Evolutionary conservation across 768 basidiomycete species (phyloP).

Genomic region (Suillus bovinus): DNA sequence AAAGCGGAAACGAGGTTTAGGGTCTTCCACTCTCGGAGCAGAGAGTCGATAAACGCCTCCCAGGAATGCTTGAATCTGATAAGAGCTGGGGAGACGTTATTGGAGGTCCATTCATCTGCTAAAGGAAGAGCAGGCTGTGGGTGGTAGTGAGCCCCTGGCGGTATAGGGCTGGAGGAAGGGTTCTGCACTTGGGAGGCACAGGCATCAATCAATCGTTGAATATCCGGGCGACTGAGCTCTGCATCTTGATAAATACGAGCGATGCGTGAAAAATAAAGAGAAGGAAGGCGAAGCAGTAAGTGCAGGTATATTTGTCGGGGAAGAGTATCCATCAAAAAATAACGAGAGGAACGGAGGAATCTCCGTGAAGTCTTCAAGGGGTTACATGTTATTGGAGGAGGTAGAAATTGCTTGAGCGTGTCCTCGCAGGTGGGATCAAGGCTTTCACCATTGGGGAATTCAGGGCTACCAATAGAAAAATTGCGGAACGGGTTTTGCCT

Average conservation of each 20-base stretch:
- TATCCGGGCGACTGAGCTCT: constrained; percentile 73
- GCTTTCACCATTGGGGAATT: constrained; percentile 11
- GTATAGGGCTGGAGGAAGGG: constrained; percentile 28
- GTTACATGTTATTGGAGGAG: constrained; percentile 16
- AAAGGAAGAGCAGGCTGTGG: constrained; percentile 38
- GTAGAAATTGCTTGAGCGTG: constrained; percentile 22
- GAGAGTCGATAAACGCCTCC: constrained; percentile 70
- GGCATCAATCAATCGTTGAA: constrained; percentile 49
- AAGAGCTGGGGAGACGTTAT: constrained; percentile 61
- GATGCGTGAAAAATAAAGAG: constrained; percentile 79
- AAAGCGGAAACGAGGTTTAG: constrained; percentile 73
- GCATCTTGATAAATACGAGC: constrained; percentile 76
- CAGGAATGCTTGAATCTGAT: constrained; percentile 64
- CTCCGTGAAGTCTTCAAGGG: constrained; percentile 16
- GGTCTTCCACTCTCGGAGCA: constrained; percentile 78
- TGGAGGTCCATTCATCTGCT: constrained; percentile 51
- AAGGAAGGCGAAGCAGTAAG: constrained; percentile 66
- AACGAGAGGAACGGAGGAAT: constrained; percentile 20
- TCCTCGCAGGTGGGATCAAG: constrained; percentile 28
- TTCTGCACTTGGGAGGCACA: constrained; percentile 24
- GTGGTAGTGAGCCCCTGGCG: constrained; percentile 25
- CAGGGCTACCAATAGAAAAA: constrained; percentile 23
- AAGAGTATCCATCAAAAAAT: constrained; percentile 37
- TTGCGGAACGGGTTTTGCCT: constrained; percentile 25
- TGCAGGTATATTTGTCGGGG: constrained; percentile 46